Evolutionary conservation across 2,329 filamentous ascomycete species (phyloP).

Genomic region (Tympanopsis confertula): DNA sequence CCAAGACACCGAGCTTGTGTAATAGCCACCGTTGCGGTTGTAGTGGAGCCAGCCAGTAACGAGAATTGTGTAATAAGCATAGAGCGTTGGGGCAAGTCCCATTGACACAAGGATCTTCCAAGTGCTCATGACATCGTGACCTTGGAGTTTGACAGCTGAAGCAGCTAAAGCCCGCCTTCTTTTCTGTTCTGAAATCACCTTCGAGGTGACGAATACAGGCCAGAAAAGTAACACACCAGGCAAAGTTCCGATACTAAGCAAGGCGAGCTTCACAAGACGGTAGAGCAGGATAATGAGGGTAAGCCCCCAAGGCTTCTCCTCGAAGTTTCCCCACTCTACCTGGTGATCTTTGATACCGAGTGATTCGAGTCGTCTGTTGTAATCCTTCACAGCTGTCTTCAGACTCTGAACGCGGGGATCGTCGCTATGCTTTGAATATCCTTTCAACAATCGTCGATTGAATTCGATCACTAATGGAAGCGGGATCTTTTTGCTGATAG

Average conservation of each 20-base stretch:
- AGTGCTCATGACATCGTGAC: slow-evolving; percentile 80
- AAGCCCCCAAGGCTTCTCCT: slow-evolving; percentile 57
- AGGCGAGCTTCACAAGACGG: slow-evolving; percentile 63
- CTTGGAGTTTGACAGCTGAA: slow-evolving; percentile 79
- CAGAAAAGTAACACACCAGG: slow-evolving; percentile 81
- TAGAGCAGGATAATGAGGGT: slow-evolving; percentile 66
- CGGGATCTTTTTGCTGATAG: slow-evolving; percentile 71
- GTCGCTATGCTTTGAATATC: slow-evolving; percentile 85
- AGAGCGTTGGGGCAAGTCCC: slow-evolving; percentile 70
- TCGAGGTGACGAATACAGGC: slow-evolving; percentile 76
- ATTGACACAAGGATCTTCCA: slow-evolving; percentile 85
- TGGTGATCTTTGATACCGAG: slow-evolving; percentile 88
- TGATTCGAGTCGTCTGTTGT: slow-evolving; percentile 77
- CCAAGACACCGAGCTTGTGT: too few relatives aligned
- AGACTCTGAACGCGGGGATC: slow-evolving; percentile 72
- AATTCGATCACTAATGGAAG: slow-evolving; percentile 87
- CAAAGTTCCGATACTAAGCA: slow-evolving; percentile 70
- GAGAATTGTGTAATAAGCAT: slow-evolving; percentile 67
- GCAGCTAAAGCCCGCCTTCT: slow-evolving; percentile 73
- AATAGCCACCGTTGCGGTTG: slow-evolving; percentile 71
- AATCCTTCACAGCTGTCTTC: slow-evolving; percentile 65
- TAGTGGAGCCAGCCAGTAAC: slow-evolving; percentile 68
- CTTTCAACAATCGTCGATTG: slow-evolving; percentile 79
- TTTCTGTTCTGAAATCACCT: slow-evolving; percentile 71
- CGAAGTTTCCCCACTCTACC: slow-evolving; percentile 80